Evolutionary conservation across 1,284 basidiomycete species (phyloP), one percentile per base, ranked within the genome.

Genomic region (Pterulicium gracile): DNA sequence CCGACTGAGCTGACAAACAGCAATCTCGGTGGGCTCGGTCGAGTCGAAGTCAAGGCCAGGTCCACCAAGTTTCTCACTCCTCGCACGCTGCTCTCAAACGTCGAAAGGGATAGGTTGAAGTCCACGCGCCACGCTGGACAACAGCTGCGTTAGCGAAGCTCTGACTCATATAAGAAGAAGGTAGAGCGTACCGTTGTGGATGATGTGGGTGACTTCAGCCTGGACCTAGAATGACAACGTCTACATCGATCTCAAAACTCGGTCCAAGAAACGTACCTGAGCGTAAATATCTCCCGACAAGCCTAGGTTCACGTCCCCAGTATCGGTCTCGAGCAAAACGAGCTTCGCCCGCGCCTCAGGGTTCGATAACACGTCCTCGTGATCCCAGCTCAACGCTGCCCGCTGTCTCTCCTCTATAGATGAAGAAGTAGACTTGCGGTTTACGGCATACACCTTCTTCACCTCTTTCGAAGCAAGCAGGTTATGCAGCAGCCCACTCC

Each of bases 1-100:
- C 55, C 58, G 23, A 63, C 58, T 3, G 66, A 61, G 46, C 64
- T 66, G 2, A 60, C 56, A 53, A 67, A 68, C 15, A 65, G 27
- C 35, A 71, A 49, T 3, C 55, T 55, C 2, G 66, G 60, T 52
- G 43, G 47, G 46, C 46, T 12, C 52, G 42, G n/a, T n/a, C n/a
- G n/a, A 10, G 59, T 48, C 20, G 64, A 59, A 22, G 51, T 42
- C 5, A 67, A 54, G 1, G 67, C 62, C 10, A 75, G 57, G 48
- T 72, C 62, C 35, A 73, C 54, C 19, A 74, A 55, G 47, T 63
- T 56, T 4, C 67, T 61, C 3, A 64, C 57, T 14, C 66, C 67
- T 5, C 50, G 46, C 17, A 75, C 58, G 45, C 61, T 61, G 2
- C 61, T 46, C 52, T 67, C 61, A 50, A 65, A 64, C 3, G 61